Evolutionary conservation across 257 asterid genomes (phyloP).

Genomic region (Salvia hispanica): DNA sequence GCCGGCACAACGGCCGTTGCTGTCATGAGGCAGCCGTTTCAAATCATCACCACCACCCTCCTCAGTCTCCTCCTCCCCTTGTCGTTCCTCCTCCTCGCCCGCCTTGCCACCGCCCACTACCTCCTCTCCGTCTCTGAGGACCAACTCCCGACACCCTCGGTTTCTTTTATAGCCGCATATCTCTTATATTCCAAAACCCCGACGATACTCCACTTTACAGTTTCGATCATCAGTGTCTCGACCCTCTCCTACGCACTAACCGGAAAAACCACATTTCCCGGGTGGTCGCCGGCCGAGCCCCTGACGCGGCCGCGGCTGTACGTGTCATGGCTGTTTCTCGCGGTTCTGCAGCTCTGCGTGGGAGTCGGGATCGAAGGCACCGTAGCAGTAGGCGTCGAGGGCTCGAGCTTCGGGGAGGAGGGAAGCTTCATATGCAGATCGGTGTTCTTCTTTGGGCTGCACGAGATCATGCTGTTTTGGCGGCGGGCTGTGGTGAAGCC

Average conservation of each 20-base stretch:
- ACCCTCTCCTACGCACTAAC: conserved; percentile 51
- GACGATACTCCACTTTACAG: conserved; percentile 48
- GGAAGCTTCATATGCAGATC: conserved; percentile 36
- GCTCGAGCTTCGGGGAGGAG: conserved; percentile 42
- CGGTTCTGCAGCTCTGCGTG: conserved; percentile 50
- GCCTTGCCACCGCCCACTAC: conserved; percentile 58
- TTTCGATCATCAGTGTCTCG: conserved; percentile 44
- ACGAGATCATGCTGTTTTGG: conserved; percentile 67
- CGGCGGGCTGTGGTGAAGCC: conserved; percentile 62
- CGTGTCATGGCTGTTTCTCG: conserved; percentile 55
- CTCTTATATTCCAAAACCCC: conserved; percentile 41
- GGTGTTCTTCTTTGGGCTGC: conserved; percentile 70
- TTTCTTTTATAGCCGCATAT: conserved; percentile 26
- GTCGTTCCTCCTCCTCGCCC: conserved; percentile 72
- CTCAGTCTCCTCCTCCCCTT: conserved; percentile 85
- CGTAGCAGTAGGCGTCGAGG: conserved; percentile 60
- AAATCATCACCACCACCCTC: conserved; percentile 50
- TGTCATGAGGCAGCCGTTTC: conserved; percentile 39
- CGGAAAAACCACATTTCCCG: conserved; percentile 21
- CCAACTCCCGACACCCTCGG: conserved; percentile 20
- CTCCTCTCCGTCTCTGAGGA: conserved; percentile 41
- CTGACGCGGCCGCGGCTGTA: conserved; percentile 32
- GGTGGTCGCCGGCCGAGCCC: conserved; percentile 9
- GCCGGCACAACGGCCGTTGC: conserved; percentile 17
- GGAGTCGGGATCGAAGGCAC: conserved; percentile 83